These are phyloP conservation scores for Trametes cingulata DNA, from an alignment of 768 basidiomycete genomes.

Conservation along the genomic window DNA sequence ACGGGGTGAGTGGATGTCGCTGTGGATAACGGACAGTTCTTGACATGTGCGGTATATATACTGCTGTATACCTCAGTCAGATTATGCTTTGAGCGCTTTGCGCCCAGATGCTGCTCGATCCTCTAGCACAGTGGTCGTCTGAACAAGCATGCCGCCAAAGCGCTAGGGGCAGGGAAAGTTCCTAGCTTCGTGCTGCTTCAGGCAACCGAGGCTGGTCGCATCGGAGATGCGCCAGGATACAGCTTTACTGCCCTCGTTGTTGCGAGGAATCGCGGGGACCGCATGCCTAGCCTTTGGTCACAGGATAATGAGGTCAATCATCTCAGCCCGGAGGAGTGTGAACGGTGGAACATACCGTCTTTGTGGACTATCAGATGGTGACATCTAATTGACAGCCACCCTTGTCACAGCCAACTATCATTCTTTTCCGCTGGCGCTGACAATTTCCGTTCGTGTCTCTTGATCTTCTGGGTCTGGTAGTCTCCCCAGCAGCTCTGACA, in stretches of 20 bases:
- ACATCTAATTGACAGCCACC: conserved; percentile 1
- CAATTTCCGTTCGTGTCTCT: neutral
- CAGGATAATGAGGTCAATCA: conserved; percentile 11
- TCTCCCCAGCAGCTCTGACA: too few relatives aligned
- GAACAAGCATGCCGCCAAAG: neutral
- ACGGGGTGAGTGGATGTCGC: neutral
- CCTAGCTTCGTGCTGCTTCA: neutral
- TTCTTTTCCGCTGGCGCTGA: neutral
- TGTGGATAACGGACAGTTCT: neutral
- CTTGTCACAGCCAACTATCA: conserved; percentile 5
- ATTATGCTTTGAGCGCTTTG: neutral
- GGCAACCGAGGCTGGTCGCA: conserved; percentile 1
- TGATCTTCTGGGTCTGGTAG: neutral
- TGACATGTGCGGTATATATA: conserved; percentile 5
- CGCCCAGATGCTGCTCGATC: neutral
- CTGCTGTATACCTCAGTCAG: neutral
- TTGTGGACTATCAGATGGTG: conserved; percentile 14
- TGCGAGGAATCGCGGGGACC: neutral
- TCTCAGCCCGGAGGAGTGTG: conserved; percentile 1
- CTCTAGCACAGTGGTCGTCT: too few relatives aligned
- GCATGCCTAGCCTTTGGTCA: conserved; percentile 8
- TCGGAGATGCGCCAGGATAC: conserved; percentile 12
- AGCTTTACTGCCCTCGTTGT: conserved; percentile 5
- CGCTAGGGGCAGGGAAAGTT: neutral
- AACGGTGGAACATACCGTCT: conserved; percentile 7